These are phyloP conservation scores for Escallonia herrerae DNA, from an alignment of 129 eudicot species.

Conservation along the genomic window DNA sequence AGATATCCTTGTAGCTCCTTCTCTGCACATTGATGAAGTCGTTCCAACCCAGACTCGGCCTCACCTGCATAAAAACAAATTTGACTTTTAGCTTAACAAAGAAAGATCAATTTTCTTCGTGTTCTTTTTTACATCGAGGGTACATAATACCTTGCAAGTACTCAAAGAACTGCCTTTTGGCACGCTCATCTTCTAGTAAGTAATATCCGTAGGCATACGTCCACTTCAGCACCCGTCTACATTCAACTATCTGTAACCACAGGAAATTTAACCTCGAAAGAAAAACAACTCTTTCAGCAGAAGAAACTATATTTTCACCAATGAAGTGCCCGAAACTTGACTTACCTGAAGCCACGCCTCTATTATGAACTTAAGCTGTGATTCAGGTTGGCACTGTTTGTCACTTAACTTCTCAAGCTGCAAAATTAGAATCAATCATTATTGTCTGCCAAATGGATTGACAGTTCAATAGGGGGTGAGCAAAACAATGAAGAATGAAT, in stretches of 20 bases:
- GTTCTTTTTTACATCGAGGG: conserved; percentile 8
- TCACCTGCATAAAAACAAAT: conserved; percentile 47
- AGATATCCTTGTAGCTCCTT: conserved; percentile 72
- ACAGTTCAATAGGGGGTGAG: too few species aligned
- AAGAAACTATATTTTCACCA: neutral
- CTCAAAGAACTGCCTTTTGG: conserved; percentile 92
- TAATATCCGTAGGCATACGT: conserved; percentile 96
- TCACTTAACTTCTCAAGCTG: conserved; percentile 97
- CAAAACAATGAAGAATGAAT: too few species aligned
- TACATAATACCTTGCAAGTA: conserved; percentile 74
- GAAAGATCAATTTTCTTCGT: neutral
- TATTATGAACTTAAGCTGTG: conserved; percentile 93
- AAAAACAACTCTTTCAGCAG: neutral
- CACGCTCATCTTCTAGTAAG: conserved; percentile 78
- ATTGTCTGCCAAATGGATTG: neutral
- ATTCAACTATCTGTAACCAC: conserved; percentile 83
- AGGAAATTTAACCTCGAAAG: neutral
- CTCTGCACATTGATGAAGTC: conserved; percentile 98
- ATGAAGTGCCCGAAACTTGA: neutral
- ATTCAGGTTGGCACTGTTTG: conserved; percentile 89
- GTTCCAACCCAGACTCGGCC: conserved; percentile 94
- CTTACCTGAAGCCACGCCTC: conserved; percentile 96
- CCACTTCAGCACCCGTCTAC: conserved; percentile 96
- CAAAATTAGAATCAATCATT: conserved; percentile 4
- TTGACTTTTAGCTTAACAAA: neutral